Conservation (phyloP, 768 basidiomycete genomes). For the Pulveroboletus sp. region DNA sequence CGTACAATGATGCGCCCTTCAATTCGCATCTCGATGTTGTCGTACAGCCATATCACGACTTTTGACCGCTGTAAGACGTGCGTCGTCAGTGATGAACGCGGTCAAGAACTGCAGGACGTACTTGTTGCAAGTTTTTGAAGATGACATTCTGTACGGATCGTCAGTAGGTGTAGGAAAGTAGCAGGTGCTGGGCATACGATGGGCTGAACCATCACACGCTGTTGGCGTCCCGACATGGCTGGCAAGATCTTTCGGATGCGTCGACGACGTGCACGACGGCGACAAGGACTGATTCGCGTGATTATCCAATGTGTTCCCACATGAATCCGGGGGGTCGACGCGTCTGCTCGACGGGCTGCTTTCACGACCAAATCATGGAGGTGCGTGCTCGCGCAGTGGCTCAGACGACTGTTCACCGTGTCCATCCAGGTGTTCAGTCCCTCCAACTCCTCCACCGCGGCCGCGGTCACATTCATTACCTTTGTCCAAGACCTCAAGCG, state of each 20-base stretch:
- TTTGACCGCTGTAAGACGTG: slow-evolving; percentile 62
- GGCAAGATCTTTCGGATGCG: slow-evolving; percentile 6
- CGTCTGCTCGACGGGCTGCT: slow-evolving; percentile 9
- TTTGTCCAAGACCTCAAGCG: slow-evolving; percentile 99
- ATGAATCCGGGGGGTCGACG: slow-evolving; percentile 11
- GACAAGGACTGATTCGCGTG: not conserved
- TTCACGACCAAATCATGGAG: slow-evolving; percentile 30
- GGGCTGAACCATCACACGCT: slow-evolving; percentile 99
- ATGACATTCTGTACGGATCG: slow-evolving; percentile 74
- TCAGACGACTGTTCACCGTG: slow-evolving; percentile 6
- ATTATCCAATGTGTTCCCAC: slow-evolving; percentile 28
- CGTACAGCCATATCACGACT: slow-evolving; percentile 93
- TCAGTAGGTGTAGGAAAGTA: slow-evolving; percentile 1
- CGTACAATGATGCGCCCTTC: slow-evolving; percentile 94
- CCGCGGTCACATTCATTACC: slow-evolving; percentile 98
- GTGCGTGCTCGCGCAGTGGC: slow-evolving; percentile 7
- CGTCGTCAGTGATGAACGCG: slow-evolving; percentile 10
- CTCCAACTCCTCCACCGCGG: slow-evolving; percentile 91
- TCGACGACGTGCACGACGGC: slow-evolving; percentile 9
- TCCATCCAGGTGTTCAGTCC: slow-evolving; percentile 60
- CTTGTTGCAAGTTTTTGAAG: slow-evolving; percentile 96
- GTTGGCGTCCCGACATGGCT: slow-evolving; percentile 89
- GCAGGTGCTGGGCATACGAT: slow-evolving; percentile 62
- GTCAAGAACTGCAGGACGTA: slow-evolving; percentile 22
- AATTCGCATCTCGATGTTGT: slow-evolving; percentile 95